phyloP scores from a whole-genome alignment of 805 yeast species.

The Yarrowia sp. region DNA sequence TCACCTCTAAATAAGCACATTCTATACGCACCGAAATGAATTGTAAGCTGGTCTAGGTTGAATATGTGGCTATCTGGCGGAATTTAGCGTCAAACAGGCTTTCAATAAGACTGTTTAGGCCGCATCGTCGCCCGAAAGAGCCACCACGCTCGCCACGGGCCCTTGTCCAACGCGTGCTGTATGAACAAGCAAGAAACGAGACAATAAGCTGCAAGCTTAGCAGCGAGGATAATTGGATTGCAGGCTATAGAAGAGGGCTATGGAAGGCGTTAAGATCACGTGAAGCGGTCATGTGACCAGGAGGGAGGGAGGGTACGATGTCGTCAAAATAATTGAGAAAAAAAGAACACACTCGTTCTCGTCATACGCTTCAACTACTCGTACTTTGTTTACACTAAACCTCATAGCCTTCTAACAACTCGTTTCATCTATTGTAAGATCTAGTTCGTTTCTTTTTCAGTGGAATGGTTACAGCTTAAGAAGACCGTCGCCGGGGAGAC shows the following conservation, averaged over 20 bases:
- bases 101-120: neutral
- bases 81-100: conserved; percentile 17
- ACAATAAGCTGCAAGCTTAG: too few relatives aligned
- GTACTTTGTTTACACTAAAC: too few relatives aligned
- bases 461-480: neutral
- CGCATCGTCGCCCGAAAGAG: conserved; percentile 6
- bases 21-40: conserved; percentile 30
- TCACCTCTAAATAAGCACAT: conserved; percentile 11
- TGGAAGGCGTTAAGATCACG: too few relatives aligned
- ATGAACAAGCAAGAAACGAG: neutral
- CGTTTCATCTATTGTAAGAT: too few relatives aligned
- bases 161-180: conserved; percentile 20
- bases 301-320: too few relatives aligned
- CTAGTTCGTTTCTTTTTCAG: conserved; percentile 3
- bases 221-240: too few relatives aligned
- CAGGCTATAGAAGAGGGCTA: too few relatives aligned
- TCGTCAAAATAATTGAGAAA: too few relatives aligned
- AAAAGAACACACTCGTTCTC: too few relatives aligned
- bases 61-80: conserved; percentile 9
- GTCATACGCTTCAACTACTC: too few relatives aligned
- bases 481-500: conserved; percentile 14
- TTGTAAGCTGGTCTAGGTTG: conserved; percentile 6
- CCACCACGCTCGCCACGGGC: neutral
- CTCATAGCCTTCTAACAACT: too few relatives aligned
- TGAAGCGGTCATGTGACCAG: too few relatives aligned